A percentile compares a stretch with the other conserved stretches of the same genome.
phyloP scores from a whole-genome alignment of 805 yeast genomes.

The Suhomyces prunicola region DNA sequence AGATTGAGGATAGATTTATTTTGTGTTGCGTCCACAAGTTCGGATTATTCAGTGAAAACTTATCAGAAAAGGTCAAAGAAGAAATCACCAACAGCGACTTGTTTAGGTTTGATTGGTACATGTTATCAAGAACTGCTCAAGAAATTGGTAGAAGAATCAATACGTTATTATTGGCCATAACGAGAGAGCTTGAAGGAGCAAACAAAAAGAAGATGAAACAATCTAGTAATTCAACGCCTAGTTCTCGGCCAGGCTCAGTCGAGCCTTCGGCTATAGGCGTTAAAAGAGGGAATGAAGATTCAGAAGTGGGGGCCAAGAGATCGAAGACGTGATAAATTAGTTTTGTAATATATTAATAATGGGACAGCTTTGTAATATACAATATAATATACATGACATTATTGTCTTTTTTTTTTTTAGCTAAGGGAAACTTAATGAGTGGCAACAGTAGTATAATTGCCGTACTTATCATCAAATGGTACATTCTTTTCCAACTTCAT shows the following conservation, averaged over 20 bases:
- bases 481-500: background rate
- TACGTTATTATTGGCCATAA: conserved; percentile 63
- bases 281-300: background rate
- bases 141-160: conserved; percentile 69
- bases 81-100: conserved; percentile 58
- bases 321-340: background rate
- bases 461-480: conserved; percentile 50
- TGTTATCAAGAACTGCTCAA: conserved; percentile 66
- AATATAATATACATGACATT: background rate
- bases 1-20: conserved; percentile 67
- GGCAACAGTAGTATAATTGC: conserved; percentile 63
- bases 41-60: conserved; percentile 58
- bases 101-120: conserved; percentile 72
- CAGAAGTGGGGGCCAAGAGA: background rate
- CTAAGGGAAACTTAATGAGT: conserved; percentile 1
- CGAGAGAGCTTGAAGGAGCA: conserved; percentile 66
- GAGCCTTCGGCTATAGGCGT: conserved; percentile 25
- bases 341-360: background rate
- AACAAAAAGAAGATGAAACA: conserved; percentile 39
- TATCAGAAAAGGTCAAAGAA: conserved; percentile 62
- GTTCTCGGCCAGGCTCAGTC: conserved; percentile 33
- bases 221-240: conserved; percentile 18
- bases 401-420: background rate
- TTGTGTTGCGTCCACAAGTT: conserved; percentile 58
- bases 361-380: conserved; percentile 5